Evolutionary conservation across 768 basidiomycete genomes (phyloP), one percentile per base, ranked within the genome.

Genomic region (Boletus patriciae): DNA sequence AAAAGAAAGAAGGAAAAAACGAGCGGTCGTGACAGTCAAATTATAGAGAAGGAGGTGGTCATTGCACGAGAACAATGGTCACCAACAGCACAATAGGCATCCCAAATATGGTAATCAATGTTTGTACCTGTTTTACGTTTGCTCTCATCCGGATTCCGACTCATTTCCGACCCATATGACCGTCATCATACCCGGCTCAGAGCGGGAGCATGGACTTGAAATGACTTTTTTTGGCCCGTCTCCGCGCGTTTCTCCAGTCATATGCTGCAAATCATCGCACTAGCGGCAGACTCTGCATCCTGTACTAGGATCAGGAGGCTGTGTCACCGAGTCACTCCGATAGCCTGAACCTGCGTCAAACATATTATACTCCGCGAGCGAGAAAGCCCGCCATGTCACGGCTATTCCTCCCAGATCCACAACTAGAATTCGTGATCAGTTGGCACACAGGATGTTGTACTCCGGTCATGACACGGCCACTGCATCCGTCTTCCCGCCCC

Each of bases 1-100:
- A 27, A 55, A 42, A 38, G 29, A 55, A 46, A 0, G 54, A 38
- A 25, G 15, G 34, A 49, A 7, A 55, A 57, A 65, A 56, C 18
- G 58, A 65, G 49, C 0, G 60, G 47, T 54, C 6, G 59, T 50
- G n/a, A 33, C 33, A 19, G 52, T 56, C 46, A 54, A 55, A 59
- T 34, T 36, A 52, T 19, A 59, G 31, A 45, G 34, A 33, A 43
- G 25, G 23, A 41, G 52, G 56, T 16, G 52, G 56, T 16, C 58
- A 46, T 37, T 51, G 38, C 49, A 12, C 25, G 44, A 53, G 56
- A 58, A 70, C 65, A 70, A 70, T 67, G 59, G 46, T 25, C 18
- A 15, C 16, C 19, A 36, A 5, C 21, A 12, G 27, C 18, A 64
- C 64, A 67, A 67, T 61, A 61, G 38, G 40, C 10, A 46, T 5